These are phyloP conservation scores for Vinca minor DNA, from an alignment of 257 asterid genomes.

Conservation along the genomic window DNA sequence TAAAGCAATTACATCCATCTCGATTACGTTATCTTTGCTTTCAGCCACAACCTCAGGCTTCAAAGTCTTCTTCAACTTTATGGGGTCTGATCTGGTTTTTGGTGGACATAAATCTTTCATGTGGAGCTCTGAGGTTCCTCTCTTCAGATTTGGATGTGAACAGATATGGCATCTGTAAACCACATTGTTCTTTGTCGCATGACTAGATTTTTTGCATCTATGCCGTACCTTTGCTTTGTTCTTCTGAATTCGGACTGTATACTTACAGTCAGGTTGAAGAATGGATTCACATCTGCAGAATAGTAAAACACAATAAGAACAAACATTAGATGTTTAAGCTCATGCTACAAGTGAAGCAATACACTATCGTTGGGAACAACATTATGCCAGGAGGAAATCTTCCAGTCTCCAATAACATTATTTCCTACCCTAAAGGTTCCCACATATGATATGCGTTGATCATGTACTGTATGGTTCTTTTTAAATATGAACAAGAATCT, in stretches of 20 bases:
- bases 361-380: neutral
- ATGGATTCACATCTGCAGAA: slow-evolving; percentile 59
- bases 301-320: slow-evolving; percentile 11
- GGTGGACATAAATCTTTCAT: slow-evolving; percentile 41
- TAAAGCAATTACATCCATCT: slow-evolving; percentile 18
- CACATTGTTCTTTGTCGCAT: slow-evolving; percentile 37
- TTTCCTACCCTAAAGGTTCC: too few relatives aligned
- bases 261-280: slow-evolving; percentile 60
- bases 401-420: too few relatives aligned
- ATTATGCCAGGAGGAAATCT: neutral
- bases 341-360: neutral
- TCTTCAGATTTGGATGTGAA: slow-evolving; percentile 46
- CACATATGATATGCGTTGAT: neutral
- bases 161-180: slow-evolving; percentile 63
- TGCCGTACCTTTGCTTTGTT: slow-evolving; percentile 28
- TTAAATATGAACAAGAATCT: neutral
- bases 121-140: slow-evolving; percentile 66
- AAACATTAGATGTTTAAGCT: neutral
- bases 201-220: slow-evolving; percentile 29
- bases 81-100: slow-evolving; percentile 26
- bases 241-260: slow-evolving; percentile 50
- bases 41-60: slow-evolving; percentile 11
- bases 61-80: slow-evolving; percentile 14
- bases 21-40: slow-evolving; percentile 1
- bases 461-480: neutral